Evolutionary conservation across 2,329 filamentous ascomycete species (phyloP).

Genomic region (Orbilia quercus): DNA sequence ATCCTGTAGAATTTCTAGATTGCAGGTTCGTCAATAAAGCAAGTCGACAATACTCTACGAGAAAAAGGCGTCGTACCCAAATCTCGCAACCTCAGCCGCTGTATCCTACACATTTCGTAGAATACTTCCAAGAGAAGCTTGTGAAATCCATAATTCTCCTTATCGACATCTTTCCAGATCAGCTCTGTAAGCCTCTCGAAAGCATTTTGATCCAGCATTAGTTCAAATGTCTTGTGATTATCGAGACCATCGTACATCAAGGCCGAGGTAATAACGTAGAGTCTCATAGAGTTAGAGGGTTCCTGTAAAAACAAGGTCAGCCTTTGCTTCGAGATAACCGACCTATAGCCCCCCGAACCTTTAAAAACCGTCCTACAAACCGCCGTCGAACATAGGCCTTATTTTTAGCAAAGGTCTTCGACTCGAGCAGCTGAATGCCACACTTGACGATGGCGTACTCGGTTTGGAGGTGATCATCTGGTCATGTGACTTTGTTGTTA

Average conservation of each 20-base stretch:
- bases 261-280: conserved; percentile 85
- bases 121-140: conserved; percentile 84
- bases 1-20: conserved; percentile 69
- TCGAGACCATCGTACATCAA: conserved; percentile 86
- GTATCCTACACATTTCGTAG: conserved; percentile 96
- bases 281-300: conserved; percentile 70
- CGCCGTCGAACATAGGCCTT: conserved; percentile 89
- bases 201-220: conserved; percentile 86
- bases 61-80: conserved; percentile 70
- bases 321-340: too few relatives aligned
- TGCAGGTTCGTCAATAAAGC: conserved; percentile 8
- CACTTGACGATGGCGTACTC: conserved; percentile 85
- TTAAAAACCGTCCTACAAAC: conserved; percentile 87
- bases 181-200: conserved; percentile 87
- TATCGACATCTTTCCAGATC: conserved; percentile 71
- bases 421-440: conserved; percentile 80
- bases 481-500: conserved; percentile 42
- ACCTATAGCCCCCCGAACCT: conserved; percentile 80
- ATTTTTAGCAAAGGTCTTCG: conserved; percentile 78
- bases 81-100: conserved; percentile 80
- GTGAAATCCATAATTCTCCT: conserved; percentile 78
- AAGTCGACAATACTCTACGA: background rate
- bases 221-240: conserved; percentile 81
- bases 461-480: conserved; percentile 76
- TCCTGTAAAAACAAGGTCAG: too few relatives aligned